A percentile compares a stretch with the other conserved stretches of the same genome.
These are phyloP conservation scores for Coniferiporia weirii DNA, from an alignment of 1,284 basidiomycete genomes.

Conservation along the genomic window DNA sequence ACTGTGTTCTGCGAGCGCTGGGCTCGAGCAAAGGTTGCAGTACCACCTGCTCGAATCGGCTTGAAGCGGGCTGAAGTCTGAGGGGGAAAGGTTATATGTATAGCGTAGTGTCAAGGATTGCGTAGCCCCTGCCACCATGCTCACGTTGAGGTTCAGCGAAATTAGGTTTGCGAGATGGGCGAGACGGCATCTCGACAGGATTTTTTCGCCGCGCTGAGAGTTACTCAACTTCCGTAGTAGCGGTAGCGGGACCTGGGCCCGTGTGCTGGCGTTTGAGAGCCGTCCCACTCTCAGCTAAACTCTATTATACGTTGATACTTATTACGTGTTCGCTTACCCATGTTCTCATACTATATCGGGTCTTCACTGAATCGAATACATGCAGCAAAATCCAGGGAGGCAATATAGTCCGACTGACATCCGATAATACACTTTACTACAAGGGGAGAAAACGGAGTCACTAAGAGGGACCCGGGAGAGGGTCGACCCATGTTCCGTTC, in stretches of 20 bases:
- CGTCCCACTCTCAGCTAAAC: too few relatives aligned
- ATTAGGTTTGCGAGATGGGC: conserved; percentile 3
- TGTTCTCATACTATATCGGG: too few relatives aligned
- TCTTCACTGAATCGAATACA: too few relatives aligned
- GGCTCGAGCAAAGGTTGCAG: conserved; percentile 31
- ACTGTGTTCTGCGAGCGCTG: conserved; percentile 17
- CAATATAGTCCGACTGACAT: neutral
- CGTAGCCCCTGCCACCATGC: neutral
- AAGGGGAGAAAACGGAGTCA: neutral
- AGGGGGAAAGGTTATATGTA: neutral
- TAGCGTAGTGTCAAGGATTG: neutral
- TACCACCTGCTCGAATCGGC: conserved; percentile 27
- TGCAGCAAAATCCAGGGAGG: too few relatives aligned
- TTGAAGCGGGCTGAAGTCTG: conserved; percentile 30
- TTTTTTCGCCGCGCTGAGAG: neutral
- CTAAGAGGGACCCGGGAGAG: conserved; percentile 61
- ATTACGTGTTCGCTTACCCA: too few relatives aligned
- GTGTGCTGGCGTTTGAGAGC: too few relatives aligned
- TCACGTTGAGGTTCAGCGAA: conserved; percentile 14
- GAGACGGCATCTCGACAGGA: neutral
- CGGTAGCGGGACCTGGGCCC: too few relatives aligned
- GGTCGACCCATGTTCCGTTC: conserved; percentile 79
- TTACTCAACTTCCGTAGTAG: too few relatives aligned
- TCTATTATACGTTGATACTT: too few relatives aligned
- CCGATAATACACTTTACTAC: neutral